Evolutionary conservation across 176 grass and related monocot species (phyloP).

Genomic region (Tillandsia fasciculata): DNA sequence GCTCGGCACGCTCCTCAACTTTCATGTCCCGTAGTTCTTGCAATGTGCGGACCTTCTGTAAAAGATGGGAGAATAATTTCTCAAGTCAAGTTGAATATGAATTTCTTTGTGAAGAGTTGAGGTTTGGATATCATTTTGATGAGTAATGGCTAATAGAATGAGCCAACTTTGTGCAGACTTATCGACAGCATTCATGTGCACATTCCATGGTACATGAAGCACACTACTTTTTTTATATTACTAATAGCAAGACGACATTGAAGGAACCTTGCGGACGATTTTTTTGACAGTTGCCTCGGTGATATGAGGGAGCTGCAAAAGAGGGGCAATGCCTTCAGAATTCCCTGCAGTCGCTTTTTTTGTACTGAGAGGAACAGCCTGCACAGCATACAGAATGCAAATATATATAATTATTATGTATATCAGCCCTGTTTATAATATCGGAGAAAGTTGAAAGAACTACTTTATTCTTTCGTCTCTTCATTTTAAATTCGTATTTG

Average conservation of each 20-base stretch:
- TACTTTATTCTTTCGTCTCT: too few species aligned
- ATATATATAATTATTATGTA: background rate
- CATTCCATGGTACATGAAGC: background rate
- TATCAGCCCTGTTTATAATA: background rate
- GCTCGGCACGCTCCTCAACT: slow-evolving; percentile 42
- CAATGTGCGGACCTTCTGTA: slow-evolving; percentile 74
- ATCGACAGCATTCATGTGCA: background rate
- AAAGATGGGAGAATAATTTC: slow-evolving; percentile 10
- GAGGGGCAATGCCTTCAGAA: slow-evolving; percentile 73
- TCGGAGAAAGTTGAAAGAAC: too few species aligned
- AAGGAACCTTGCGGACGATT: slow-evolving; percentile 69
- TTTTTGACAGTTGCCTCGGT: slow-evolving; percentile 68
- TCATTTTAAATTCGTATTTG: background rate
- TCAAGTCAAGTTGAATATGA: background rate
- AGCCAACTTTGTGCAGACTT: too few species aligned
- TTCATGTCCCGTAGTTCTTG: slow-evolving; percentile 75
- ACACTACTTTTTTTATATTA: background rate
- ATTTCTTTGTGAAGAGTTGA: background rate
- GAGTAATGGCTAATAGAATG: background rate
- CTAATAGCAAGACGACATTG: background rate
- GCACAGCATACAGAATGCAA: slow-evolving; percentile 6
- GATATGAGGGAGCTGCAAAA: slow-evolving; percentile 93
- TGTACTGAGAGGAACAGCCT: slow-evolving; percentile 84
- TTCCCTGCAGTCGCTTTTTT: slow-evolving; percentile 71
- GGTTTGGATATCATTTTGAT: background rate